Conservation (phyloP, 768 basidiomycete genomes). For the Mrakia hoshinonis region DNA sequence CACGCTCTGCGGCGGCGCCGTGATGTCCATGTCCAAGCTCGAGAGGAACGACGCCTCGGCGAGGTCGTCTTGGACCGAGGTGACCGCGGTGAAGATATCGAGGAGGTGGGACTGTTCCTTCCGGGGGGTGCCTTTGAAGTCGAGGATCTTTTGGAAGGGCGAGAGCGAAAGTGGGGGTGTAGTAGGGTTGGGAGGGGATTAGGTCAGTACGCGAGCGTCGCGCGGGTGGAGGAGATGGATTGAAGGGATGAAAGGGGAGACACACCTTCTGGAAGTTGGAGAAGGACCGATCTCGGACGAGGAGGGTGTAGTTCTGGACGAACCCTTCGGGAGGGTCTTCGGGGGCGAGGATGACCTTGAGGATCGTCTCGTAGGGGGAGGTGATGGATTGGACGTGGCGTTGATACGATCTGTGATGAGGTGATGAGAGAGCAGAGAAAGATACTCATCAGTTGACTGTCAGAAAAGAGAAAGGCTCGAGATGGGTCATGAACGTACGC, state of each 20-base stretch:
- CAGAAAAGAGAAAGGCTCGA: not conserved
- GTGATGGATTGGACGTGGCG: constrained; percentile 41
- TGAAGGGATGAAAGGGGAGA: not conserved
- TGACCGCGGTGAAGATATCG: constrained; percentile 83
- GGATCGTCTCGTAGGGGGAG: constrained; percentile 72
- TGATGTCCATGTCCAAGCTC: constrained; percentile 88
- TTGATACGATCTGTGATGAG: constrained; percentile 18
- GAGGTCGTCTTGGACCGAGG: constrained; percentile 82
- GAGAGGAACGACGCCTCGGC: constrained; percentile 87
- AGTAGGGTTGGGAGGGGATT: too few species aligned
- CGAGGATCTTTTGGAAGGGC: constrained; percentile 63
- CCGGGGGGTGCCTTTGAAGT: constrained; percentile 86
- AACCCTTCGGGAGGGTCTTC: constrained; percentile 91
- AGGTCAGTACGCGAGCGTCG: too few species aligned
- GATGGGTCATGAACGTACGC: not conserved
- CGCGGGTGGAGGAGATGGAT: not conserved
- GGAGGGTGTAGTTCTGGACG: constrained; percentile 85
- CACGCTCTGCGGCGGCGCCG: not conserved
- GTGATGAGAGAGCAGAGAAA: not conserved
- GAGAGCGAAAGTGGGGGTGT: too few species aligned
- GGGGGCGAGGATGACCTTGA: constrained; percentile 92
- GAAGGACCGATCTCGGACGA: constrained; percentile 89
- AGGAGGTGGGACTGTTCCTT: constrained; percentile 77
- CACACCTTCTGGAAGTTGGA: constrained; percentile 94
- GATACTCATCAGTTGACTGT: too few species aligned